Percentiles rank a stretch among this genome's conserved stretches.
Conservation (phyloP, 2,329 filamentous ascomycete genomes). For the Nemania serpens region DNA sequence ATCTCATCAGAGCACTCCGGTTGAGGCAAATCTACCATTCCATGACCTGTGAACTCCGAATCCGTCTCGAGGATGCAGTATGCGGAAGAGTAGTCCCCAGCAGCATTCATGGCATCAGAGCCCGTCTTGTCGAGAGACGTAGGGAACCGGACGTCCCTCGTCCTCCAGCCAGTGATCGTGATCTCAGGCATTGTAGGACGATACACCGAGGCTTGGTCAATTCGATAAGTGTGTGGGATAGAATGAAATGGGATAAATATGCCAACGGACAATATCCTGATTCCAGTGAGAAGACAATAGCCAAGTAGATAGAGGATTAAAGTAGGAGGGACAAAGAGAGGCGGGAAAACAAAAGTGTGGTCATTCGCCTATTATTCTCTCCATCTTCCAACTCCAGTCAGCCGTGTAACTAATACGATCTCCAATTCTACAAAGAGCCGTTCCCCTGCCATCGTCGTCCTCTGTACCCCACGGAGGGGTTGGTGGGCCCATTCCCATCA, state of each 20-base stretch:
- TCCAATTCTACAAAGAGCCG: constrained; percentile 5
- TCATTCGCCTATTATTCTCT: constrained; percentile 4
- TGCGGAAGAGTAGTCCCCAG: constrained; percentile 90
- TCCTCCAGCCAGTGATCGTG: constrained; percentile 73
- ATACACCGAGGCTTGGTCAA: background rate
- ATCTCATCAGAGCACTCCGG: background rate
- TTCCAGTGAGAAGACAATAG: too few species aligned
- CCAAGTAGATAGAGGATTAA: background rate
- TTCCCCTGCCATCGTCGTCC: constrained; percentile 17
- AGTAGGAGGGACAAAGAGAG: background rate
- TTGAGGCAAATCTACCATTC: constrained; percentile 64
- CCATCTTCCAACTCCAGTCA: background rate
- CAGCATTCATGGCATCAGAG: constrained; percentile 95
- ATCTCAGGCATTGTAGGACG: constrained; percentile 55
- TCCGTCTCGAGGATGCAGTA: constrained; percentile 91
- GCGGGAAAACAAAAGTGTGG: background rate
- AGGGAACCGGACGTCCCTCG: constrained; percentile 77
- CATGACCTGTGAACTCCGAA: constrained; percentile 71
- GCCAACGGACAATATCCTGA: background rate
- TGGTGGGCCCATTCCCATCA: constrained; percentile 21
- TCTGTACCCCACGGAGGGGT: background rate
- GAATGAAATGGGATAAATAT: background rate
- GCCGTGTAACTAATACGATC: constrained; percentile 14
- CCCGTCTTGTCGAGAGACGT: constrained; percentile 97
- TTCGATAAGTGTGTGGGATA: background rate